phyloP scores from a whole-genome alignment of 495 filamentous ascomycete genomes.

The Xylaria bambusicola region DNA sequence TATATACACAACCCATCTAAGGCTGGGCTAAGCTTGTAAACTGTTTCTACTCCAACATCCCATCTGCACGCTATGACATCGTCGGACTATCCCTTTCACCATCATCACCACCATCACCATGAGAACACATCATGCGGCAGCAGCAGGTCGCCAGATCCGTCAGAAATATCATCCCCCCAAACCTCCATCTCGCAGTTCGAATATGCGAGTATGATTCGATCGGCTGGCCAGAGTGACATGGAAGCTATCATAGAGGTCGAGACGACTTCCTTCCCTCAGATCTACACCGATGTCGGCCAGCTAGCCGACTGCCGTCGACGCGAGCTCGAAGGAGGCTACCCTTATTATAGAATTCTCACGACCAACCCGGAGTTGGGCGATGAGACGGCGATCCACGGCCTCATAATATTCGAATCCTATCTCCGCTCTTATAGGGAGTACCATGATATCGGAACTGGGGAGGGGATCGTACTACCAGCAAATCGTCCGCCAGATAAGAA shows the following conservation, averaged over 20 bases:
- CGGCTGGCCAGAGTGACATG: slow-evolving; percentile 6
- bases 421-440: slow-evolving; percentile 9
- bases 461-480: slow-evolving; percentile 11
- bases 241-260: slow-evolving; percentile 19
- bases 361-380: not conserved
- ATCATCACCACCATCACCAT: not conserved
- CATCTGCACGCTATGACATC: slow-evolving; percentile 18
- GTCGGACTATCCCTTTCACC: not conserved
- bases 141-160: slow-evolving; percentile 4
- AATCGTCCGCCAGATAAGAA: slow-evolving; percentile 18
- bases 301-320: slow-evolving; percentile 8
- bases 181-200: not conserved
- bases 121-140: slow-evolving; percentile 2
- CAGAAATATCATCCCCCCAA: not conserved
- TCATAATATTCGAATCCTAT: slow-evolving; percentile 18
- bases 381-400: not conserved
- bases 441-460: slow-evolving; percentile 10
- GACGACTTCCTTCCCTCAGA: slow-evolving; percentile 10
- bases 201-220: slow-evolving; percentile 5
- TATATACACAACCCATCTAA: slow-evolving; percentile 1
- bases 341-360: slow-evolving; percentile 2
- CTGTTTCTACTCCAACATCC: slow-evolving; percentile 9
- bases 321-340: slow-evolving; percentile 14
- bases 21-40: not conserved
- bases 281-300: not conserved